Evolutionary conservation across 805 yeast species (phyloP).

Genomic region (Metschnikowia dekortorum): DNA sequence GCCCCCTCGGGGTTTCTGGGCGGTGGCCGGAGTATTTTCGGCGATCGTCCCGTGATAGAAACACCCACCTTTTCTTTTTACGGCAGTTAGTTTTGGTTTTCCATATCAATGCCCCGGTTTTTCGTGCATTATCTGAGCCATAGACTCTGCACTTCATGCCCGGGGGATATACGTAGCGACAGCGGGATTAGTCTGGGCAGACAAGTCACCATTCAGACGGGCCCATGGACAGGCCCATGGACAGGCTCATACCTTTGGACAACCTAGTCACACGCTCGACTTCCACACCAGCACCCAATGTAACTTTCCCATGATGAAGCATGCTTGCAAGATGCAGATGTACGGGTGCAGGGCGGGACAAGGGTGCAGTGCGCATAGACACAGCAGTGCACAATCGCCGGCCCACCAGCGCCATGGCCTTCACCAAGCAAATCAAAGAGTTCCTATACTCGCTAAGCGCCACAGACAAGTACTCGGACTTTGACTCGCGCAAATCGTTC

Average conservation of each 20-base stretch:
- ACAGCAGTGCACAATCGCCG: background rate
- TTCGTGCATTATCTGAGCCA: constrained; percentile 39
- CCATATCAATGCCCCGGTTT: constrained; percentile 43
- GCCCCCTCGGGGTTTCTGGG: constrained; percentile 13
- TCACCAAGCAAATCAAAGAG: constrained; percentile 47
- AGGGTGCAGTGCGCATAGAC: too few species aligned
- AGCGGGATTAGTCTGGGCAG: background rate
- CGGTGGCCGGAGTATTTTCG: constrained; percentile 17
- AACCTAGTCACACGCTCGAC: too few species aligned
- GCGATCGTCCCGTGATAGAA: constrained; percentile 8
- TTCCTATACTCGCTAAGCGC: constrained; percentile 61
- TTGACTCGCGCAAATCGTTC: constrained; percentile 45
- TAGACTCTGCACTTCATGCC: constrained; percentile 48
- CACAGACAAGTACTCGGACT: constrained; percentile 67
- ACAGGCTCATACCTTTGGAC: too few species aligned
- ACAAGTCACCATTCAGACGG: too few species aligned
- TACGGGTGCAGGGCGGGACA: too few species aligned
- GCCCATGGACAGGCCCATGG: too few species aligned
- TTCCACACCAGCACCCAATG: too few species aligned
- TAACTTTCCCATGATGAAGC: too few species aligned
- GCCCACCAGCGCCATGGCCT: constrained; percentile 14
- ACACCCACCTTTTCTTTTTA: constrained; percentile 23
- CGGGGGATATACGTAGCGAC: constrained; percentile 32
- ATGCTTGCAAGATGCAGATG: too few species aligned
- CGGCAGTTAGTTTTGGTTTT: constrained; percentile 29